Conservation (phyloP, 352 stramenopile genomes). For the Globisporangium orthogonon region DNA sequence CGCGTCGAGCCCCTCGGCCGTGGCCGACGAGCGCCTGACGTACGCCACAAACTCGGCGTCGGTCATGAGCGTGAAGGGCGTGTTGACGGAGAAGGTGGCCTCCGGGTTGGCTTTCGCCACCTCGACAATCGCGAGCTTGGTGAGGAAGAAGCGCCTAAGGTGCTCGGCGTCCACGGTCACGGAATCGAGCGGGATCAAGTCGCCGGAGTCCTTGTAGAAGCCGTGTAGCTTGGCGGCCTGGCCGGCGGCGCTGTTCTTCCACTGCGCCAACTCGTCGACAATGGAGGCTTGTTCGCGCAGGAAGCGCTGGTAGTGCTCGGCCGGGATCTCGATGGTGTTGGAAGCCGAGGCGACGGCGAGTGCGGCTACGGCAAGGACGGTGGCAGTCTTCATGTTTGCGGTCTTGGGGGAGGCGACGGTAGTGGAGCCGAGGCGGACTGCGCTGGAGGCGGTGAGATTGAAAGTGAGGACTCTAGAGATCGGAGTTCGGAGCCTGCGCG, state of each 20-base stretch:
- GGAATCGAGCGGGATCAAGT: no score
- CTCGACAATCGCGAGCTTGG: slow-evolving; percentile 54
- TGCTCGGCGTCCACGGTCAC: slow-evolving; percentile 23
- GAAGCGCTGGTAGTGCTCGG: slow-evolving; percentile 31
- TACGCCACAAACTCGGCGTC: slow-evolving; percentile 42
- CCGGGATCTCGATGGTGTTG: slow-evolving; percentile 14
- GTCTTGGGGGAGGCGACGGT: no score
- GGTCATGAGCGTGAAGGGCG: slow-evolving; percentile 69
- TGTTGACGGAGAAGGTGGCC: slow-evolving; percentile 56
- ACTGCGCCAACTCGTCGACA: slow-evolving; percentile 31
- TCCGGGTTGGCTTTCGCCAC: slow-evolving; percentile 44
- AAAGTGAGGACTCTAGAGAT: no score
- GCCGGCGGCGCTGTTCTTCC: slow-evolving; percentile 45
- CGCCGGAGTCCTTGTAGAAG: slow-evolving; percentile 19
- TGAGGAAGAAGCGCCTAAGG: slow-evolving; percentile 50
- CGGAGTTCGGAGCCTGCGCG: no score
- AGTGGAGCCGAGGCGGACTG: no score
- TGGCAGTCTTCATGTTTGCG: no score
- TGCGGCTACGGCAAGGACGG: no score
- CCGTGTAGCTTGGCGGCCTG: slow-evolving; percentile 39
- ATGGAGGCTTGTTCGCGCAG: slow-evolving; percentile 35
- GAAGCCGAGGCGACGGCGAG: no score
- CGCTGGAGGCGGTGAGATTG: no score
- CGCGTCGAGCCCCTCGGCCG: slow-evolving; percentile 41
- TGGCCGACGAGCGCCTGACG: neutral